Base-by-base conservation (phyloP, 192 early-diverging fungal genomes). In the Diversispora epigaea region DNA sequence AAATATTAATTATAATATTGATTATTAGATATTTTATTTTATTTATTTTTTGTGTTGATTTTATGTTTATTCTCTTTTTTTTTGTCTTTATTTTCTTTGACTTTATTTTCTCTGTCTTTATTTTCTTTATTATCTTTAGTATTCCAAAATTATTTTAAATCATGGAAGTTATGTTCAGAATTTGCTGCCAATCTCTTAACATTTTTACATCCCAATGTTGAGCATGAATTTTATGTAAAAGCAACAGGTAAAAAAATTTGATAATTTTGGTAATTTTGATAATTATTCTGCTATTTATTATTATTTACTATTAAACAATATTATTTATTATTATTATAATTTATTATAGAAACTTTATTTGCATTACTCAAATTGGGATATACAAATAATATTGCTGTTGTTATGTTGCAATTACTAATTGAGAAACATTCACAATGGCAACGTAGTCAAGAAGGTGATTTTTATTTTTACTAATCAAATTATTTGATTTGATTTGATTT, bases 171-270 rank as follows among this genome's bases (percentile, higher is more conserved):
- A 39, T 12, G 47, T 1, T 40, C 9, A 64, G 61, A 52, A 15
- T 75, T 75, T 62, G 61, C 19, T n/a, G 3, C 4, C 46, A 52
- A 8, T 21, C 19, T 64, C 12, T 64, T 75, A 25, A 64, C 56
- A 6, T 75, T 65, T 21, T 58, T 75, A 22, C 73, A 75, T 64
- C 73, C 73, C 4, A 65, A 65, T 21, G 17, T 60, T 12, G 73
- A 75, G 1, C 43, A 75, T 65, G 10, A 63, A 50, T 45, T 75
- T 21, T 75, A 75, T n/a, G 22, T 64, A 43, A 52, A 40, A 1
- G 11, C 19, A 17, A 17, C 12, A 60, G 70, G 70, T 60, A 22
- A 58, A 2, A 32, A 32, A 1, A 32, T 32, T 32, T 32, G 25
- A 32, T 32, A 32, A 32, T 32, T 32, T 32, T 32, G 25, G 2